phyloP scores from a whole-genome alignment of 2,329 filamentous ascomycete species.

The Epichloe sp. region DNA sequence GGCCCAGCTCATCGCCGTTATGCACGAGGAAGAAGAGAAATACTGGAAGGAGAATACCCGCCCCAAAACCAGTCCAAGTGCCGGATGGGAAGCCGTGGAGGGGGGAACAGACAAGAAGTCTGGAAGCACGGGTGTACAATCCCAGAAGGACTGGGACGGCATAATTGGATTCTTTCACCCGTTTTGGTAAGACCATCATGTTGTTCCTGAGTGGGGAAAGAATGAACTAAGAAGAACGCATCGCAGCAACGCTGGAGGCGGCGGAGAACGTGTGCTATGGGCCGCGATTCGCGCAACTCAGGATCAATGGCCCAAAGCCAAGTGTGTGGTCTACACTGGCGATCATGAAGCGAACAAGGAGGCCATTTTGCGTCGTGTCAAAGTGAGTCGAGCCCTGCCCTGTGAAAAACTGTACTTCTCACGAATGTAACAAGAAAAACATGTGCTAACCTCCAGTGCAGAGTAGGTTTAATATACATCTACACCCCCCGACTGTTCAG shows the following conservation, averaged over 20 bases:
- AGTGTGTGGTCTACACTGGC: constrained; percentile 89
- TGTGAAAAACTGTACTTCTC: no score
- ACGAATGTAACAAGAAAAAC: no score
- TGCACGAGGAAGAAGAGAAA: constrained; percentile 31
- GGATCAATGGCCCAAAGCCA: constrained; percentile 72
- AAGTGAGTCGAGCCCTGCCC: constrained; percentile 32
- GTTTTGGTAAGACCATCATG: constrained; percentile 56
- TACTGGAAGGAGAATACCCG: constrained; percentile 21
- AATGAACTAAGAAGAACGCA: constrained; percentile 2
- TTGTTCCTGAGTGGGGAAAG: background rate
- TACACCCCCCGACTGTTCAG: constrained; percentile 68
- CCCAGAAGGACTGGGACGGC: constrained; percentile 57
- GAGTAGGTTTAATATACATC: constrained; percentile 82
- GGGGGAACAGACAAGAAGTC: constrained; percentile 43
- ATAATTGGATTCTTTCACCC: constrained; percentile 96
- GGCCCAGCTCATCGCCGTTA: constrained; percentile 40
- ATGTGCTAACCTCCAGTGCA: constrained; percentile 18
- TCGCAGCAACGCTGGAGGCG: constrained; percentile 79
- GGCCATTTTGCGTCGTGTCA: constrained; percentile 63
- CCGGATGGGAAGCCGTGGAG: constrained; percentile 58
- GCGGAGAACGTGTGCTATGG: constrained; percentile 92
- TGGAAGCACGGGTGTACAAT: constrained; percentile 17
- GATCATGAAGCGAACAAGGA: constrained; percentile 80
- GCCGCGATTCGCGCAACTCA: constrained; percentile 88
- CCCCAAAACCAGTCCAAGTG: constrained; percentile 31